phyloP scores from a whole-genome alignment of 1,284 basidiomycete species.

The Leucoagaricus sp. region DNA sequence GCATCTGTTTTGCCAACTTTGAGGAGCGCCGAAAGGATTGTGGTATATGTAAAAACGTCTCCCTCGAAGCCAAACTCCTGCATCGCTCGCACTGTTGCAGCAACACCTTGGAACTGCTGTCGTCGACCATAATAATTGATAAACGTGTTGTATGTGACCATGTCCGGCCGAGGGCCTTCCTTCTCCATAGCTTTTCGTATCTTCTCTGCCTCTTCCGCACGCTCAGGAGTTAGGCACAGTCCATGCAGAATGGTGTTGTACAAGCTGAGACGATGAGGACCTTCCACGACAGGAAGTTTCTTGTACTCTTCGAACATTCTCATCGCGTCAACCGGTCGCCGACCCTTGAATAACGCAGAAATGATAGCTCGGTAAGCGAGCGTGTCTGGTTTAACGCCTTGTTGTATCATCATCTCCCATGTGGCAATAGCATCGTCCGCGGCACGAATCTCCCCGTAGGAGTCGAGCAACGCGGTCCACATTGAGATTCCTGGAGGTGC shows the following conservation, averaged over 20 bases:
- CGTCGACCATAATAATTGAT: constrained; percentile 64
- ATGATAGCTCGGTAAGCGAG: constrained; percentile 65
- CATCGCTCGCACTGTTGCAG: constrained; percentile 56
- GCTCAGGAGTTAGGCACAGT: constrained; percentile 49
- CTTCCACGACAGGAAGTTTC: constrained; percentile 25
- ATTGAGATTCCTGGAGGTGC: constrained; percentile 49
- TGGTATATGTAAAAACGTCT: constrained; percentile 82
- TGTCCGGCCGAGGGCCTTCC: constrained; percentile 62
- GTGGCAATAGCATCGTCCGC: constrained; percentile 48
- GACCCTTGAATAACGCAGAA: constrained; percentile 50
- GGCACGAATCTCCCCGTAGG: constrained; percentile 50
- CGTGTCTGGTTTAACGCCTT: constrained; percentile 53
- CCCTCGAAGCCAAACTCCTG: constrained; percentile 53
- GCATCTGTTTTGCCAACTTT: constrained; percentile 69
- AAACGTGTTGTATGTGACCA: constrained; percentile 79
- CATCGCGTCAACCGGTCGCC: constrained; percentile 46
- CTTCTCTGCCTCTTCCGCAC: constrained; percentile 43
- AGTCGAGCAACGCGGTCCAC: constrained; percentile 69
- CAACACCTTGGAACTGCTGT: constrained; percentile 61
- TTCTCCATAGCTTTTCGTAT: constrained; percentile 51
- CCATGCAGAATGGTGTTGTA: constrained; percentile 70
- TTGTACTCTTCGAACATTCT: constrained; percentile 53
- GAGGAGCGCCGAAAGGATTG: constrained; percentile 73
- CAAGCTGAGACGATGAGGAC: constrained; percentile 39
- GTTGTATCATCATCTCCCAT: constrained; percentile 61